Conservation (phyloP, 2,329 filamentous ascomycete genomes). For the Dactylellina haptotyla region DNA sequence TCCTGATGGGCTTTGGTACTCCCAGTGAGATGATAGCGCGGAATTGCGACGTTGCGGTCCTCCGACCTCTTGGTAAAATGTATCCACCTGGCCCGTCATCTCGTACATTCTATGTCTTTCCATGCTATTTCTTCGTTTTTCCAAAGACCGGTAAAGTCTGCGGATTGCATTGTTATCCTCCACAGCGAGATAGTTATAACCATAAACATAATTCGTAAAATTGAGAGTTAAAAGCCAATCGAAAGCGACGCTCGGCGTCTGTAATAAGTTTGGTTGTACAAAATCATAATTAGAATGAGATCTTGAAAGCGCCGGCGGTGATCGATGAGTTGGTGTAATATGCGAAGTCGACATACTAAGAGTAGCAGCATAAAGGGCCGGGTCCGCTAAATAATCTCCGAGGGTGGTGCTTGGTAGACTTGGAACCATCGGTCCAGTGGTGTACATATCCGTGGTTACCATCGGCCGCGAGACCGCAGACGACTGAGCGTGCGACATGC, state of each 20-base stretch:
- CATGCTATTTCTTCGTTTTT: conserved; percentile 45
- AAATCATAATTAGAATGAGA: conserved; percentile 44
- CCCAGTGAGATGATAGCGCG: conserved; percentile 26
- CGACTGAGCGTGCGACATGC: conserved; percentile 40
- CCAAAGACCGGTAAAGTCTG: conserved; percentile 37
- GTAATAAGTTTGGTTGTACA: conserved; percentile 47
- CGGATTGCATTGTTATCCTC: conserved; percentile 47
- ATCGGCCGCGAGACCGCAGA: conserved; percentile 27
- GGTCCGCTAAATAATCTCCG: conserved; percentile 40
- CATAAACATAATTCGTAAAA: conserved; percentile 50
- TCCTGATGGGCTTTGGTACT: conserved; percentile 30
- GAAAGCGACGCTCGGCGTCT: conserved; percentile 35
- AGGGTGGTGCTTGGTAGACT: conserved; percentile 45
- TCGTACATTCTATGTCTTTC: conserved; percentile 43
- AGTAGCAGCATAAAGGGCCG: conserved; percentile 44
- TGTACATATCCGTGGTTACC: conserved; percentile 41
- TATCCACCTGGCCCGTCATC: conserved; percentile 47
- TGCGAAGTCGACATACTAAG: conserved; percentile 48
- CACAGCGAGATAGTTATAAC: conserved; percentile 45
- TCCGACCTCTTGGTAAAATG: conserved; percentile 42
- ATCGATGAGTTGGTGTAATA: conserved; percentile 35
- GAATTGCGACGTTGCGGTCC: conserved; percentile 33
- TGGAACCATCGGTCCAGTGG: conserved; percentile 43
- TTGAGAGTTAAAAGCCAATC: conserved; percentile 46
- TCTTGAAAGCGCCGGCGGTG: conserved; percentile 37